Evolutionary conservation across 108 stramenopile species (phyloP).

Genomic region (Skeletonema tropicum): DNA sequence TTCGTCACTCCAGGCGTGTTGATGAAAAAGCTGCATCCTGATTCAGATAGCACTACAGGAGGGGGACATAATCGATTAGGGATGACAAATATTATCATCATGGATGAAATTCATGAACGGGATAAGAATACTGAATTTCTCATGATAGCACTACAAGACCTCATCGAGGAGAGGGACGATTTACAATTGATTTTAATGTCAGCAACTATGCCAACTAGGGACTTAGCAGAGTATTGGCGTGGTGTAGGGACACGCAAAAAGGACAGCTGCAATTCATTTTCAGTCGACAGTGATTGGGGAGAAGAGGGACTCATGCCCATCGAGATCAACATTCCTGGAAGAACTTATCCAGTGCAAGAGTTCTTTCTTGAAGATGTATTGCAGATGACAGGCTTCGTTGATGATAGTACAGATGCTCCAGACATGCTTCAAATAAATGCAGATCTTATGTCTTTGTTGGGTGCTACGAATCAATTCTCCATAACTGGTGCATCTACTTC

Average conservation of each 20-base stretch:
- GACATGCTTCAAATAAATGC: conserved; percentile 56
- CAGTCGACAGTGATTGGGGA: conserved; percentile 23
- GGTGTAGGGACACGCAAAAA: conserved; percentile 65
- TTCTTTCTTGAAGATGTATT: conserved; percentile 84
- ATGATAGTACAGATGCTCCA: conserved; percentile 33
- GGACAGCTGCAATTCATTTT: conserved; percentile 4
- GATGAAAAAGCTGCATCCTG: conserved; percentile 73
- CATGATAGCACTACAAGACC: conserved; percentile 81
- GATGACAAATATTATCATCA: conserved; percentile 85
- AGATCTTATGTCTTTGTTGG: conserved; percentile 49
- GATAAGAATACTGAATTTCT: conserved; percentile 92
- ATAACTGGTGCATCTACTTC: conserved; percentile 3
- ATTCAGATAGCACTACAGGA: conserved; percentile 60
- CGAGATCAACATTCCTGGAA: conserved; percentile 84
- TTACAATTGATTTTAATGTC: conserved; percentile 79
- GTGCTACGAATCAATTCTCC: background rate
- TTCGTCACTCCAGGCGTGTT: conserved; percentile 92
- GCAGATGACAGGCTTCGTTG: conserved; percentile 70
- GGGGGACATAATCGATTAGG: conserved; percentile 20
- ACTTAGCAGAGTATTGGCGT: conserved; percentile 80
- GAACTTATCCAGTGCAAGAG: conserved; percentile 53
- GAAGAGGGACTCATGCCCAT: conserved; percentile 50
- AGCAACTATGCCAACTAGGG: conserved; percentile 91
- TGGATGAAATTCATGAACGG: conserved; percentile 92
- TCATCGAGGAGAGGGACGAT: conserved; percentile 67